Percentiles rank a stretch among this genome's conserved stretches.
phyloP scores from a whole-genome alignment of 805 yeast genomes.

The Tetrapisispora arboricola region DNA sequence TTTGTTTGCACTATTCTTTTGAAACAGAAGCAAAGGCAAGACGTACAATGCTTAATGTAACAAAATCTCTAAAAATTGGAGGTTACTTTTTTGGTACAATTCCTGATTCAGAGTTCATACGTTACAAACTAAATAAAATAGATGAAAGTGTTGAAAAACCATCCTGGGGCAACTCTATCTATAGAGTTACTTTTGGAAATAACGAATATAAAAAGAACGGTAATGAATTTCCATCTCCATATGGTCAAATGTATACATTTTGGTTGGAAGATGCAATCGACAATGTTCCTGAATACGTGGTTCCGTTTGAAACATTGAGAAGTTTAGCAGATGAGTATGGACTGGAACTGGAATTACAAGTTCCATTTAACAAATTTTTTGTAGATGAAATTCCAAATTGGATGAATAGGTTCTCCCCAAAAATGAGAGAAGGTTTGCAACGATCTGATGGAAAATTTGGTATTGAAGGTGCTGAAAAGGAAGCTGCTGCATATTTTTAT shows the following conservation, averaged over 20 bases:
- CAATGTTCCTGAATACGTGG: conserved; percentile 93
- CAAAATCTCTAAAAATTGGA: conserved; percentile 65
- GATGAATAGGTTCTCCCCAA: conserved; percentile 47
- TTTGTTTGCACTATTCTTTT: conserved; percentile 91
- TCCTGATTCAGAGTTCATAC: conserved; percentile 80
- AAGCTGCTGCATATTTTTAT: conserved; percentile 78
- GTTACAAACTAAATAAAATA: conserved; percentile 47
- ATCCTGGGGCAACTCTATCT: conserved; percentile 78
- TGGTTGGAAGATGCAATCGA: conserved; percentile 88
- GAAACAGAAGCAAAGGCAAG: conserved; percentile 74
- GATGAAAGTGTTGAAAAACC: conserved; percentile 40
- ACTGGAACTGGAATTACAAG: conserved; percentile 57
- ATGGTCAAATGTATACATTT: conserved; percentile 76
- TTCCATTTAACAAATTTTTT: conserved; percentile 74
- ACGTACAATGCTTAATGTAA: conserved; percentile 60
- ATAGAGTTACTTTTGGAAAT: conserved; percentile 70
- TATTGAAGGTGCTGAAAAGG: conserved; percentile 81
- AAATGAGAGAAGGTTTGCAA: conserved; percentile 56
- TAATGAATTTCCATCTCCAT: conserved; percentile 64
- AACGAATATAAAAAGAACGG: conserved; percentile 53
- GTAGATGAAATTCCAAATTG: conserved; percentile 66
- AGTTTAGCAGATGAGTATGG: conserved; percentile 78
- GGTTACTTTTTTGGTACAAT: conserved; percentile 91
- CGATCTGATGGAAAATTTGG: conserved; percentile 76
- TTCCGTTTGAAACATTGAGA: conserved; percentile 83